Evolutionary conservation across 352 stramenopile species (phyloP).

Genomic region (Globisporangium cystogenes): DNA sequence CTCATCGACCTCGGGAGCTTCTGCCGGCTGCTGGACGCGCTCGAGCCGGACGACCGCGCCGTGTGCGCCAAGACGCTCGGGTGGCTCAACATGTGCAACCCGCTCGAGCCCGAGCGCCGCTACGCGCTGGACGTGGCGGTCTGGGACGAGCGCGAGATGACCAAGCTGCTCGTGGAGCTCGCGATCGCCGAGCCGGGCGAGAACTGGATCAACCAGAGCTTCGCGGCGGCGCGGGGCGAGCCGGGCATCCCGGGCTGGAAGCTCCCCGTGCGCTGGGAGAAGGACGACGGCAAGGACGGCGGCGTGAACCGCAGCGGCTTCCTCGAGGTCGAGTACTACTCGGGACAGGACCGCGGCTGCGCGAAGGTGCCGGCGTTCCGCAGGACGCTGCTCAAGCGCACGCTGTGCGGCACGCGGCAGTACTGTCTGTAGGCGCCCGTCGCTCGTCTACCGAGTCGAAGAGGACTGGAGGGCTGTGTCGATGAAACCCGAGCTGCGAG

Average conservation of each 20-base stretch:
- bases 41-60: slow-evolving; percentile 37
- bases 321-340: slow-evolving; percentile 73
- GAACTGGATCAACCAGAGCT: slow-evolving; percentile 84
- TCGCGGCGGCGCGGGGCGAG: slow-evolving; percentile 40
- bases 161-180: slow-evolving; percentile 71
- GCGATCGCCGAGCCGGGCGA: slow-evolving; percentile 77
- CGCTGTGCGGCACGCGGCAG: slow-evolving; percentile 59
- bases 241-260: slow-evolving; percentile 74
- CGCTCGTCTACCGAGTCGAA: too few species aligned
- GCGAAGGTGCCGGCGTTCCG: slow-evolving; percentile 46
- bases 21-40: slow-evolving; percentile 46
- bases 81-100: slow-evolving; percentile 82
- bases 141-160: slow-evolving; percentile 72
- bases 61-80: slow-evolving; percentile 46
- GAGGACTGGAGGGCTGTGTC: too few species aligned
- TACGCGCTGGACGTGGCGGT: slow-evolving; percentile 71
- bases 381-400: slow-evolving; percentile 47
- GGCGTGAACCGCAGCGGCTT: slow-evolving; percentile 65
- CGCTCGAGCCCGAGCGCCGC: slow-evolving; percentile 54
- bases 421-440: slow-evolving; percentile 52
- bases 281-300: slow-evolving; percentile 63
- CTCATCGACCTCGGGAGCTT: slow-evolving; percentile 74
- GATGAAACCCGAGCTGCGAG: too few species aligned
- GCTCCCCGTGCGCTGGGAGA: slow-evolving; percentile 70
- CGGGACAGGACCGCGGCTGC: slow-evolving; percentile 56